Conservation (phyloP, 108 stramenopile genomes). For the Pseudonitzschia delicatissima region DNA sequence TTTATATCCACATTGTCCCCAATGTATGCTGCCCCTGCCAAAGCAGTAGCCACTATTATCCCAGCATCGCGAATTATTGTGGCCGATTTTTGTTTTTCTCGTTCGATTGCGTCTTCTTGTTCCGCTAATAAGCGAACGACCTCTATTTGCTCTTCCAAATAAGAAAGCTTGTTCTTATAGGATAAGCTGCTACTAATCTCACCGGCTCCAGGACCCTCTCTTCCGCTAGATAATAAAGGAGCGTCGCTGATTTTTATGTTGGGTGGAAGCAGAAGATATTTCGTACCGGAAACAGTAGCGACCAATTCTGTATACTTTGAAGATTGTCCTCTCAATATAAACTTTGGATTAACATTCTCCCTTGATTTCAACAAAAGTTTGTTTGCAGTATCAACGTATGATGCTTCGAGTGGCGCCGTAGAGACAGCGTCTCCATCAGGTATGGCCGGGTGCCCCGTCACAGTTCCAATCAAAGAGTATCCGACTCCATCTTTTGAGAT, state of each 20-base stretch:
- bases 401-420: background rate
- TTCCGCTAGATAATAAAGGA: background rate
- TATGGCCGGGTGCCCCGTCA: slow-evolving; percentile 8
- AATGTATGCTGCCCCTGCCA: background rate
- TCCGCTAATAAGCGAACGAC: slow-evolving; percentile 5
- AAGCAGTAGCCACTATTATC: background rate
- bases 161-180: slow-evolving; percentile 32
- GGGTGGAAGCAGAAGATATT: slow-evolving; percentile 2
- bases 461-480: slow-evolving; percentile 3
- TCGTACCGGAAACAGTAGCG: background rate
- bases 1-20: background rate
- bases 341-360: background rate
- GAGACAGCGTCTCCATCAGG: slow-evolving; percentile 1
- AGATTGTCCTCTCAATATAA: background rate
- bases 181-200: background rate
- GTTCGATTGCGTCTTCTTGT: background rate
- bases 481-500: background rate
- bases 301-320: slow-evolving; percentile 3
- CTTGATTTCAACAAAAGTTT: background rate
- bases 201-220: background rate
- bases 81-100: background rate
- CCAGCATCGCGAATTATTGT: background rate
- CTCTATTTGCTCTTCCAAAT: slow-evolving; percentile 40
- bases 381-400: background rate
- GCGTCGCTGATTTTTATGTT: background rate